Base-by-base conservation (phyloP, 192 early-diverging fungal genomes). In the Gigaspora rosea region DNA sequence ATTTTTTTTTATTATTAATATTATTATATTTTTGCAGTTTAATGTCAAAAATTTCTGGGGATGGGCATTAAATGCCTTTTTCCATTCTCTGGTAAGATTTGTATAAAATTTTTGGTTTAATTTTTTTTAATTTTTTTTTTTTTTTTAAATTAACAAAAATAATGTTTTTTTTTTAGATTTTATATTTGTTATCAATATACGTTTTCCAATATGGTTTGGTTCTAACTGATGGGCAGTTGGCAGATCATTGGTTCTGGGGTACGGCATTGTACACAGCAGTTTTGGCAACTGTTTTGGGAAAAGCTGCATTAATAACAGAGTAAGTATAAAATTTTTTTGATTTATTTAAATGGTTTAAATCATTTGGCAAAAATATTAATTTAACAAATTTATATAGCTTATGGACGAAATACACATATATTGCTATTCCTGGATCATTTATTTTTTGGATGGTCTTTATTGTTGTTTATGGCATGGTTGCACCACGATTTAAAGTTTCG, bases 341-440 rank as follows among this genome's bases (percentile, higher is more conserved):
- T 0, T n/a, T 27, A 27, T 27, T 27, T 27, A 27, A 27, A 27
- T 27, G 27, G 27, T 27, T 27, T 27, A 27, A 27, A 27, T 27
- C 27, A 27, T 27, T 27, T 27, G 27, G 1, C 27, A 27, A 27
- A 27, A 27, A 27, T 27, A 27, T 27, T 27, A 27, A 27, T 27
- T 27, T 27, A 27, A 27, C 0, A 27, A 27, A 9, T 27, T 8
- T 15, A 3, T 16, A 74, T 78, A 93, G 91, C 75, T 89, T 94
- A 48, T 99, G 95, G 95, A 96, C 95, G 75, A 96, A 95, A 71
- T 98, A 96, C 80, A 97, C 97, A 0, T 92, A 91, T 71, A 79
- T 96, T 52, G 97, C 96, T 48, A 90, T 98, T 65, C 91, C 93
- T 46, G 97, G 97, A 0, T 96, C 94, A 50, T 90, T 97, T 80